Base-by-base conservation (phyloP, 2,329 filamentous ascomycete species). In the Botrytis elliptica region DNA sequence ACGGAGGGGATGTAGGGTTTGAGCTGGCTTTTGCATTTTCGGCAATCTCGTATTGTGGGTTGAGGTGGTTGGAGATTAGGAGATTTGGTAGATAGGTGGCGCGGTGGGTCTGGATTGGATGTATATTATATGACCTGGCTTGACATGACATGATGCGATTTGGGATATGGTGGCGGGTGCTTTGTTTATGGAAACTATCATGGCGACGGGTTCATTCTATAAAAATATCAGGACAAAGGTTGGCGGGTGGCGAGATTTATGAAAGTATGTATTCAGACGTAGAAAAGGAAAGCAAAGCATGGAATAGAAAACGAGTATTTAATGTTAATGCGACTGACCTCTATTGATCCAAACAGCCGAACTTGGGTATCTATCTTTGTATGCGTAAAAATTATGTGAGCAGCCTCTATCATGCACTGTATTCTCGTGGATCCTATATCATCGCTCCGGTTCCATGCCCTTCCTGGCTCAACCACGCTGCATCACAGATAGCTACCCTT, bases 11-110 rank as follows among this genome's bases (percentile, higher is more conserved):
- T 81, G 82, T 90, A 60, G 89, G 88, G 6, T 89, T 93, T 76
- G 91, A 92, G 80, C 80, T 92, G 66, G 91, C 85, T 0, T 92
- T 93, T 79, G 85, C 83, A 1, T 91, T 93, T 77, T 81, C 88
- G 1, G 82, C 86, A 10, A 77, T 85, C 1, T 82, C 83, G 1
- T 92, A 91, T 81, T 78, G 85, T 65, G 78, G 84, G 2, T 77
- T 90, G 70, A 77, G 79, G 73, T 78, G 72, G 68, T 75, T 83
- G 20, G 85, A 86, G 79, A 83, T 82, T 78, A 80, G 75, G 59
- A 78, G 82, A 44, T 85, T 85, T 73, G 80, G 80, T 69, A 80
- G 83, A 59, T 84, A 81, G 79, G 22, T 22, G 29, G 44, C 18
- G 7, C 16, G 29, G n/a, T 14, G 6, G 14, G n/a, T 40, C 36